A percentile compares a stretch with the other conserved stretches of the same genome.
These are phyloP conservation scores for Penicillium riverlandense DNA, from an alignment of 495 filamentous ascomycete species.

Conservation along the genomic window DNA sequence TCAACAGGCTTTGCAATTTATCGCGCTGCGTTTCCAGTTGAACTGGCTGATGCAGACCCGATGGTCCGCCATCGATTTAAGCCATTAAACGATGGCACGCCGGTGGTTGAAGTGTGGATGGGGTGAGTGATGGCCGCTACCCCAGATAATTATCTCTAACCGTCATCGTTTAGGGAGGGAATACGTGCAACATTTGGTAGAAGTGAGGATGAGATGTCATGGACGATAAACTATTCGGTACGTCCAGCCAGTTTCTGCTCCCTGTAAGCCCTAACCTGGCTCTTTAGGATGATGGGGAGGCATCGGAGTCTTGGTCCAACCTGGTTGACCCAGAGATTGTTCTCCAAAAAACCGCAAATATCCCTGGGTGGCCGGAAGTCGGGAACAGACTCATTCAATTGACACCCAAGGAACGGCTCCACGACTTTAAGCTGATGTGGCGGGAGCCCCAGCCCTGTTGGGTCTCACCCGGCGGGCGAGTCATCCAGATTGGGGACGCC, in stretches of 20 bases:
- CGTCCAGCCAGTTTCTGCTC: not conserved
- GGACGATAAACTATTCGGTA: slow-evolving; percentile 4
- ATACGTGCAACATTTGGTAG: not conserved
- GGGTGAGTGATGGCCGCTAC: not conserved
- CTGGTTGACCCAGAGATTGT: slow-evolving; percentile 1
- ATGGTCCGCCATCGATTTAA: slow-evolving; percentile 1
- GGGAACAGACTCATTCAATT: slow-evolving; percentile 2
- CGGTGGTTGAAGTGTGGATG: slow-evolving; percentile 6
- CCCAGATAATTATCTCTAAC: no score
- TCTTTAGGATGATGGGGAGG: not conserved
- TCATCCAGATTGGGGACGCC: slow-evolving; percentile 59
- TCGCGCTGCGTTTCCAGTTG: slow-evolving; percentile 4
- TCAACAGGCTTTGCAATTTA: slow-evolving; percentile 9
- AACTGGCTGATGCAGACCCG: slow-evolving; percentile 2
- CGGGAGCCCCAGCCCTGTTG: slow-evolving; percentile 58
- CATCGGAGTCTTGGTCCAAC: slow-evolving; percentile 1
- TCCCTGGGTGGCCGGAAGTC: slow-evolving; percentile 6
- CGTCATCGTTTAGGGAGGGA: not conserved
- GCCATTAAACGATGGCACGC: not conserved
- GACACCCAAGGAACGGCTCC: slow-evolving; percentile 1
- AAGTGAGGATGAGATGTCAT: slow-evolving; percentile 1
- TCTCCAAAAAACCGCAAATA: not conserved
- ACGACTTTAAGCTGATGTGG: slow-evolving; percentile 24
- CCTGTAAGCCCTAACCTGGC: no score
- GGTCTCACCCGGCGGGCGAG: slow-evolving; percentile 47